phyloP scores from a whole-genome alignment of 1,284 basidiomycete genomes.

The Fomes fomentarius region DNA sequence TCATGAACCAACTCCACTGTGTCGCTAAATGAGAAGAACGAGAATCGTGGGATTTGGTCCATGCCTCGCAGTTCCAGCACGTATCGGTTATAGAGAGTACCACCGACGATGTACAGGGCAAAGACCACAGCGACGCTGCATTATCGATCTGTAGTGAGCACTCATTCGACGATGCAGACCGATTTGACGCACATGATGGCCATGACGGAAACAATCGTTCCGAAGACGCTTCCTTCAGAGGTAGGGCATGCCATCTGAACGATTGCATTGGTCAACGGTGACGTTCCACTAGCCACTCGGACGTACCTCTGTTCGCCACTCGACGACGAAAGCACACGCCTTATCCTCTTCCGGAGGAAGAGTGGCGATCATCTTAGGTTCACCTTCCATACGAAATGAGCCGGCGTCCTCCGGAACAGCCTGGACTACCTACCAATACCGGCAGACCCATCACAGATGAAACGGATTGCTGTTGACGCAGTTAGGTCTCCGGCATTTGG shows the following conservation, averaged over 20 bases:
- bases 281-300: slow-evolving; percentile 12
- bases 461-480: slow-evolving; percentile 66
- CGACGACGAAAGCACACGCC: slow-evolving; percentile 70
- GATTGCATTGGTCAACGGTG: slow-evolving; percentile 4
- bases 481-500: slow-evolving; percentile 47
- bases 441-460: slow-evolving; percentile 63
- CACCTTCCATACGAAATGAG: slow-evolving; percentile 33
- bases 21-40: slow-evolving; percentile 42
- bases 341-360: slow-evolving; percentile 63
- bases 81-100: slow-evolving; percentile 70
- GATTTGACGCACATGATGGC: slow-evolving; percentile 50
- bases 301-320: slow-evolving; percentile 73
- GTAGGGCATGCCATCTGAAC: slow-evolving; percentile 67
- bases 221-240: slow-evolving; percentile 51
- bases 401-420: background rate
- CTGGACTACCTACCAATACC: slow-evolving; percentile 45
- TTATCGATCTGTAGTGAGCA: slow-evolving; percentile 8
- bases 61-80: slow-evolving; percentile 63
- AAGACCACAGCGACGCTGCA: slow-evolving; percentile 55
- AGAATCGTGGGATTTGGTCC: slow-evolving; percentile 71
- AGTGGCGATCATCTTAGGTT: slow-evolving; percentile 61
- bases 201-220: slow-evolving; percentile 55
- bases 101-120: slow-evolving; percentile 59
- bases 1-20: slow-evolving; percentile 30
- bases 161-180: slow-evolving; percentile 19